Evolutionary conservation across 176 grass and related monocot species (phyloP).

Genomic region (Canna indica): DNA sequence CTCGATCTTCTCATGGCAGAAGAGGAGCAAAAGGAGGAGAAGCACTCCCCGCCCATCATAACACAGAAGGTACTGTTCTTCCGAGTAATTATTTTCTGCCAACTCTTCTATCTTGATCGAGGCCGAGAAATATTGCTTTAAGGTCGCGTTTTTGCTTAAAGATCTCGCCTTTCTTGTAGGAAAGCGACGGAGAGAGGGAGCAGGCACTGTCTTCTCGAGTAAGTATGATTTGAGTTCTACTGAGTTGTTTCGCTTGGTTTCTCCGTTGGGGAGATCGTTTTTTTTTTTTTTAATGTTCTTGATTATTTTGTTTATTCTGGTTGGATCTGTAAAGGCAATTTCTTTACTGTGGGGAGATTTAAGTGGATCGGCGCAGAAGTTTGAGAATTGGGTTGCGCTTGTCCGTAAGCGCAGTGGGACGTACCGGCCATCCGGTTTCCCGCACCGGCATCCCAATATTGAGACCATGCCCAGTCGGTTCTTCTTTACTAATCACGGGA

Average conservation of each 20-base stretch:
- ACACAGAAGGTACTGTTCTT: constrained; percentile 24
- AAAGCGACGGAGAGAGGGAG: constrained; percentile 37
- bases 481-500: constrained; percentile 40
- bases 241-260: not conserved
- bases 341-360: constrained; percentile 64
- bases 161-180: constrained; percentile 28
- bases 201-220: constrained; percentile 54
- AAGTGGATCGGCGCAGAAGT: constrained; percentile 40
- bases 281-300: not conserved
- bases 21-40: constrained; percentile 19
- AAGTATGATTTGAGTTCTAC: constrained; percentile 12
- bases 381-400: constrained; percentile 75
- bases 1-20: constrained; percentile 28
- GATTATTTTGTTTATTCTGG: not conserved
- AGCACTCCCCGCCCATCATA: constrained; percentile 18
- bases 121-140: not conserved
- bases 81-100: not conserved
- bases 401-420: constrained; percentile 71
- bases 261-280: not conserved
- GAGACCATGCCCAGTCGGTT: constrained; percentile 64
- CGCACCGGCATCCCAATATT: constrained; percentile 35
- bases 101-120: not conserved
- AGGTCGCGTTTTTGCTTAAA: not conserved
- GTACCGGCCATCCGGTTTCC: constrained; percentile 69
- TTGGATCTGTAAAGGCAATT: constrained; percentile 45